Evolutionary conservation across 768 basidiomycete genomes (phyloP).

Genomic region (Termitomyces titanicus): DNA sequence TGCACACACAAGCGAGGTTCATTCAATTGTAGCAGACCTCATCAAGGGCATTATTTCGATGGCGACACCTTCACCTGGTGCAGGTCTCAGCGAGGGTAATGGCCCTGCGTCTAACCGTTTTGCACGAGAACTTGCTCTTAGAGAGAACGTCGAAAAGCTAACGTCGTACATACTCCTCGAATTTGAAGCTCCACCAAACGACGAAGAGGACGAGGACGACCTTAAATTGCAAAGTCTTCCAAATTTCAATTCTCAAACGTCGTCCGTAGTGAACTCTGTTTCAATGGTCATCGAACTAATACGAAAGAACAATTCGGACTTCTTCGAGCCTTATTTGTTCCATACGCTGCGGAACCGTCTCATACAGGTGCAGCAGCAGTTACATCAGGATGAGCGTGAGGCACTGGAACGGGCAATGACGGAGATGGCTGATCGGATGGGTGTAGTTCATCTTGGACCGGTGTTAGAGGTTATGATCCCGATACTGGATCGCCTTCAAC

Average conservation of each 20-base stretch:
- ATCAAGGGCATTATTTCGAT: constrained; percentile 94
- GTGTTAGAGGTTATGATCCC: constrained; percentile 73
- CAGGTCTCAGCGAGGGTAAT: constrained; percentile 67
- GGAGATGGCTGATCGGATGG: constrained; percentile 81
- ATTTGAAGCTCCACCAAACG: constrained; percentile 33
- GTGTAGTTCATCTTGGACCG: constrained; percentile 87
- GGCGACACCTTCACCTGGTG: constrained; percentile 82
- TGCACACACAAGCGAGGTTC: constrained; percentile 65
- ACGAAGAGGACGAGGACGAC: constrained; percentile 19
- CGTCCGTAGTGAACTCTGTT: constrained; percentile 83
- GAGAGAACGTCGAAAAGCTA: constrained; percentile 66
- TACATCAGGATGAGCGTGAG: constrained; percentile 60
- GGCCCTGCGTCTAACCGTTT: constrained; percentile 82
- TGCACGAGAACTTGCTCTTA: constrained; percentile 80
- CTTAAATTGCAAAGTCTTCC: constrained; percentile 21
- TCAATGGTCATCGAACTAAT: constrained; percentile 91
- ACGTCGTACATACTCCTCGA: constrained; percentile 75
- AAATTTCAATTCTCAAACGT: constrained; percentile 54
- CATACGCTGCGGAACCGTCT: constrained; percentile 89
- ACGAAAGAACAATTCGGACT: constrained; percentile 97
- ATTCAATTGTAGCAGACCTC: constrained; percentile 84
- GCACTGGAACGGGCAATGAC: constrained; percentile 68
- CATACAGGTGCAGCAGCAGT: constrained; percentile 80
- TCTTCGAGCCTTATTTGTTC: constrained; percentile 96
- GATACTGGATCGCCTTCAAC: constrained; percentile 64